Evolutionary conservation across 805 yeast species (phyloP).

Genomic region (Lachancea meyersii): DNA sequence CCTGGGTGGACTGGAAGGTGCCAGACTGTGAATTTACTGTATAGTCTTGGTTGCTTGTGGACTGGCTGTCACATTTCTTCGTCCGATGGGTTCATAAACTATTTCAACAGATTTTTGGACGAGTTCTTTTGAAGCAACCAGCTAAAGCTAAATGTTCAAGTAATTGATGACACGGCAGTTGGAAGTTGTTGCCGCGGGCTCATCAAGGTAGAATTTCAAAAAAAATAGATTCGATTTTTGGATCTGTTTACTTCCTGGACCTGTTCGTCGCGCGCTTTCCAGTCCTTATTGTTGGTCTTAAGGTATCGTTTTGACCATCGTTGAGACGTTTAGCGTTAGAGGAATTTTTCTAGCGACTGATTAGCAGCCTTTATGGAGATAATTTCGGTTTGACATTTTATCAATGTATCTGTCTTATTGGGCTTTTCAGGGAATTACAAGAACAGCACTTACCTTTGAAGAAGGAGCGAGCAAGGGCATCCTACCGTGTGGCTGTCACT

Average conservation of each 20-base stretch:
- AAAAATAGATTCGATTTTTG: no score
- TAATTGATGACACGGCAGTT: slow-evolving; percentile 46
- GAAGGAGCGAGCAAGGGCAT: no score
- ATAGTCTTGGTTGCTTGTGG: slow-evolving; percentile 62
- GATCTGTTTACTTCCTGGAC: slow-evolving; percentile 47
- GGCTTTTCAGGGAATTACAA: no score
- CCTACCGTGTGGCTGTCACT: no score
- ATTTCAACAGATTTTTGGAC: slow-evolving; percentile 51
- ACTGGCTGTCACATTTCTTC: slow-evolving; percentile 53
- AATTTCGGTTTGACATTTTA: slow-evolving; percentile 41
- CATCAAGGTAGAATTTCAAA: no score
- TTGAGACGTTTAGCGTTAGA: slow-evolving; percentile 43
- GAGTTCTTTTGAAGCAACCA: slow-evolving; percentile 52
- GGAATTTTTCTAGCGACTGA: slow-evolving; percentile 41
- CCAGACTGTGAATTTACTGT: slow-evolving; percentile 48
- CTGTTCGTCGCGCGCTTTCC: slow-evolving; percentile 52
- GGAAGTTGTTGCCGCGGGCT: slow-evolving; percentile 48
- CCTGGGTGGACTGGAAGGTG: slow-evolving; percentile 47
- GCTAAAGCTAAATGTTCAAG: slow-evolving; percentile 48
- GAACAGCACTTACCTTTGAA: no score
- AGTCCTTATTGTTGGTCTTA: slow-evolving; percentile 48
- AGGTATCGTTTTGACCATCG: slow-evolving; percentile 47
- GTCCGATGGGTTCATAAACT: slow-evolving; percentile 58
- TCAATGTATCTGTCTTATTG: slow-evolving; percentile 39
- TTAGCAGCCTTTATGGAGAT: slow-evolving; percentile 52